Base-by-base conservation (phyloP, 129 eudicot species). In the Rutidosis leptorrhynchoides region DNA sequence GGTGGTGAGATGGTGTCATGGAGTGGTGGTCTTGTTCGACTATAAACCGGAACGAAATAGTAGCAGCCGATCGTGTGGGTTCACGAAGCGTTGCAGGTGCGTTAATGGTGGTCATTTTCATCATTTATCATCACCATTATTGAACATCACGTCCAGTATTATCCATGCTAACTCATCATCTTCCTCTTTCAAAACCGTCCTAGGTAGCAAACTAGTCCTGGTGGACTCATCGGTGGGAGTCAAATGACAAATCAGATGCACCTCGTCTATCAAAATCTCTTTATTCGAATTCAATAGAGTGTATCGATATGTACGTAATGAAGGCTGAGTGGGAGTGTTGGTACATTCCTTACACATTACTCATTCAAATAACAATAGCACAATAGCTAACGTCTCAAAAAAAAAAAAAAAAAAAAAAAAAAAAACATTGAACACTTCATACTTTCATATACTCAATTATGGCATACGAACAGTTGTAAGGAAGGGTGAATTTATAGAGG, bases 181-280 rank as follows among this genome's bases (percentile, higher is more conserved):
- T 46, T 78, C 89, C 72, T 89, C 84, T 77, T 30, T 73, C 48
- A 90, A 62, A 58, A 82, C 67, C 78, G 80, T 87, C 77, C 87
- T 84, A 15, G 92, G 95, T 14, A 90, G 54, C 83, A 87, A 67
- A 69, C 32, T 77, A 7, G 82, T 69, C 87, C 91, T 80, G 2
- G 82, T 68, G 21, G 75, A 55, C 7, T 80, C 95, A 9, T 90
- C 92, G 3, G 84, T 82, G 58, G 95, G 91, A 6, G 83, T 84
- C 68, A 86, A 67, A 69, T 90, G 86, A 48, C 70, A 60, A 60
- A 79, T 84, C 0, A 78, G 69, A 32, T 78, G 54, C 73, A 90
- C 72, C 65, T 84, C 95, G n/a, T 82, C 9, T 60, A 76, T 84
- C 84, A 79, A 82, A 21, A 80, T 83, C 28, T 83, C 79, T 49